Evolutionary conservation across 805 yeast genomes (phyloP), one percentile per base, ranked within the genome.

Genomic region (Candida maesae): DNA sequence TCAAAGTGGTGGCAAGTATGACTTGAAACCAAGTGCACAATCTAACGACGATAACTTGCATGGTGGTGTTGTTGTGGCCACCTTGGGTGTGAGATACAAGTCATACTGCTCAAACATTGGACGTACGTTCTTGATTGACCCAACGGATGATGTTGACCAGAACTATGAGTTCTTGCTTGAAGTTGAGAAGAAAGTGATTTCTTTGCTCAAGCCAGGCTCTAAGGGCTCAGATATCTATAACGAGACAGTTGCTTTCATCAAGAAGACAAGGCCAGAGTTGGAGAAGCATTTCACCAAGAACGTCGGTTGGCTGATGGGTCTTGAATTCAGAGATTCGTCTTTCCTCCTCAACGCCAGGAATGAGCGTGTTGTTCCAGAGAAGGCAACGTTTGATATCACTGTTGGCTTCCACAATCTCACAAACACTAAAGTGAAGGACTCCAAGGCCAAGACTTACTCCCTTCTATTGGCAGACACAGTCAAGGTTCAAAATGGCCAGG

Each of bases 121-220:
- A 8, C 76, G 98, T 62, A 85, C 96, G 1, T 91, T 86, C 53
- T 70, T 91, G 59, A 86, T 91, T 55, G 95, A 87, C 59, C 97
- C 97, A 10, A 73, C 95, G 4, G 74, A 78, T 38, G 83, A 79
- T 48, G 80, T 87, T 70, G 91, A 84, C 51, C 66, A 70, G 39
- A 83, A 85, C 61, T 91, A 91, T 63, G 91, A 84, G 46, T 78
- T 85, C 53, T 68, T 90, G 50, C 63, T 86, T 41, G 71, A 71
- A 36, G 71, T 89, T 33, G 95, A 91, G 65, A 68, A 71, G 33
- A 76, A 78, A 56, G 74, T 87, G n/a, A 59, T 81, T 11, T 47
- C 56, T 15, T 61, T 76, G 25, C 67, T 88, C 51, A 84, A 76
- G 51, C 81, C 79, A 40, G 96, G 95, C 6, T 68, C 71, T 13